A percentile compares a stretch with the other conserved stretches of the same genome.
Conservation (phyloP, 495 filamentous ascomycete species). For the Halenospora varia region DNA sequence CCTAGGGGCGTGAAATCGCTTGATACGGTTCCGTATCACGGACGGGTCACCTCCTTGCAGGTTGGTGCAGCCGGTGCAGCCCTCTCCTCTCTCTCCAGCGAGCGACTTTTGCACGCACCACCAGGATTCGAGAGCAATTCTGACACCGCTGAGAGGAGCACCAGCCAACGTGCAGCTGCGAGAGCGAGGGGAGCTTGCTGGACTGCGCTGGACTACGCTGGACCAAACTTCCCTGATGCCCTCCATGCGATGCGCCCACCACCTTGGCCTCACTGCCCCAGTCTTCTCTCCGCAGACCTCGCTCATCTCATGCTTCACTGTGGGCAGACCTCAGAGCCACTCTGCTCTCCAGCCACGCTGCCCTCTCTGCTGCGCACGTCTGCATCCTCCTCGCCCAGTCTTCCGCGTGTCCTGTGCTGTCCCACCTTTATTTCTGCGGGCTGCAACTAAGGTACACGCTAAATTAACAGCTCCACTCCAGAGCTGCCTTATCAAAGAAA, state of each 20-base stretch:
- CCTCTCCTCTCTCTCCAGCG: too few species aligned
- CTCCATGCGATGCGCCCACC: too few species aligned
- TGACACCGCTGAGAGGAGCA: background rate
- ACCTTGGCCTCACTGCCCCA: too few species aligned
- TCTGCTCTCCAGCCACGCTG: too few species aligned
- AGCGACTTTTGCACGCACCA: background rate
- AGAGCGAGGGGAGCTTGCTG: background rate
- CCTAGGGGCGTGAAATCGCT: background rate
- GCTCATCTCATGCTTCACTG: too few species aligned
- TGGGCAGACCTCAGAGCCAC: too few species aligned
- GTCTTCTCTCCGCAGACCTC: too few species aligned
- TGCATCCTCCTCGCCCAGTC: too few species aligned
- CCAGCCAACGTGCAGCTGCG: background rate
- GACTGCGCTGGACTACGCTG: too few species aligned
- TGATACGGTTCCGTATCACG: background rate
- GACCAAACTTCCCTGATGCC: too few species aligned
- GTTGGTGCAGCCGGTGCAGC: background rate
- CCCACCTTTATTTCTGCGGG: background rate
- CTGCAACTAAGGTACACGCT: background rate
- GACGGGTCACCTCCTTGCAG: background rate
- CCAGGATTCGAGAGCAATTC: background rate
- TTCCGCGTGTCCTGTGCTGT: background rate
- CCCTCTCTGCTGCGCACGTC: too few species aligned
- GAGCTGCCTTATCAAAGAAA: slow-evolving; percentile 32
- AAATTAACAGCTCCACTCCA: slow-evolving; percentile 7